Conservation (phyloP, 2,329 filamentous ascomycete species). For the Colletotrichum coccodes region DNA sequence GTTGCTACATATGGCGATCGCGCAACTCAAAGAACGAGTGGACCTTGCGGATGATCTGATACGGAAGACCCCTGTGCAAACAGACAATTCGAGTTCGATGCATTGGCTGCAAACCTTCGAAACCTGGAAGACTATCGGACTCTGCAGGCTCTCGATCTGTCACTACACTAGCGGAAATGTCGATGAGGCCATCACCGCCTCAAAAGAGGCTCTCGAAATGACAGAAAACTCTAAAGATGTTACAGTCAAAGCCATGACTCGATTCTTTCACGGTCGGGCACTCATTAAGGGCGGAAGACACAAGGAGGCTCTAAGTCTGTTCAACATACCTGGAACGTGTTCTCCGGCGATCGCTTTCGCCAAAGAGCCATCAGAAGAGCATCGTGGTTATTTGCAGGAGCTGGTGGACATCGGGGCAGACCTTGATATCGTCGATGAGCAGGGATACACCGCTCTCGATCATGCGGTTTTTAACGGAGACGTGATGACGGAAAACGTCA, state of each 20-base stretch:
- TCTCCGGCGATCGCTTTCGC: slow-evolving; percentile 48
- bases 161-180: slow-evolving; percentile 37
- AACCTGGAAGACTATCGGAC: slow-evolving; percentile 42
- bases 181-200: slow-evolving; percentile 36
- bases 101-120: background rate
- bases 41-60: slow-evolving; percentile 3
- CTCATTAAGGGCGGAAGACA: slow-evolving; percentile 37
- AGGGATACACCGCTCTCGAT: slow-evolving; percentile 49
- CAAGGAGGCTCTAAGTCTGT: slow-evolving; percentile 40
- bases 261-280: slow-evolving; percentile 45
- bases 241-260: slow-evolving; percentile 42
- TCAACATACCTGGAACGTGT: slow-evolving; percentile 39
- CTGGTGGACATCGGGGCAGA: slow-evolving; percentile 45
- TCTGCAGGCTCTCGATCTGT: slow-evolving; percentile 46
- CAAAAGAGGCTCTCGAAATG: slow-evolving; percentile 32
- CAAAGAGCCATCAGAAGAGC: slow-evolving; percentile 49
- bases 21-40: slow-evolving; percentile 19
- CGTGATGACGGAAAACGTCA: slow-evolving; percentile 35
- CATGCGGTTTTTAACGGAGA: slow-evolving; percentile 47
- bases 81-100: background rate
- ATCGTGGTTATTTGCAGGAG: slow-evolving; percentile 44
- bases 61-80: background rate
- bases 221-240: slow-evolving; percentile 35
- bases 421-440: slow-evolving; percentile 42
- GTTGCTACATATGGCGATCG: slow-evolving; percentile 41